A percentile compares a stretch with the other conserved stretches of the same genome.
phyloP scores from a whole-genome alignment of 106 monocot genomes.

The Dioscorea dumetorum region DNA sequence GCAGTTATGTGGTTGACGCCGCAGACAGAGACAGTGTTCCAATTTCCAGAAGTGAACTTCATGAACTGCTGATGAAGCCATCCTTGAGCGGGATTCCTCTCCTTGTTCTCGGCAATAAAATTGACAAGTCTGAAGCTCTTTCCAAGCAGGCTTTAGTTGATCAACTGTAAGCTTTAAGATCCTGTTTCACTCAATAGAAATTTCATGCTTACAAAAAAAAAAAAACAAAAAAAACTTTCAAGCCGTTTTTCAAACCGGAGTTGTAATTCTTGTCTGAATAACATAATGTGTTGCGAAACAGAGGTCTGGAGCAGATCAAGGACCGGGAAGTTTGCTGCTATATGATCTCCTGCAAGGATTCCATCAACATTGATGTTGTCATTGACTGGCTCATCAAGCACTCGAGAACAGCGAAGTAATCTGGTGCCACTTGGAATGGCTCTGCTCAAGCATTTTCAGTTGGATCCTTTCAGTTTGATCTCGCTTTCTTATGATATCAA shows the following conservation, averaged over 20 bases:
- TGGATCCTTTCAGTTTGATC: too few relatives aligned
- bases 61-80: conserved; percentile 70
- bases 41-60: conserved; percentile 74
- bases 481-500: too few relatives aligned
- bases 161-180: conserved; percentile 82
- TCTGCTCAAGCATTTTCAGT: too few relatives aligned
- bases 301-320: conserved; percentile 4
- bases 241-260: not conserved
- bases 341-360: conserved; percentile 7
- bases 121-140: conserved; percentile 94
- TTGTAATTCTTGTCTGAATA: not conserved
- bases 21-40: conserved; percentile 88
- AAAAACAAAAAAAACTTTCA: too few relatives aligned
- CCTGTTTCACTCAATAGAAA: not conserved
- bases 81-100: conserved; percentile 82
- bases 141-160: conserved; percentile 80
- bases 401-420: conserved; percentile 1
- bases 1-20: conserved; percentile 83
- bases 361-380: conserved; percentile 9
- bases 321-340: conserved; percentile 8
- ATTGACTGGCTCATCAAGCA: conserved; percentile 14
- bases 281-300: not conserved
- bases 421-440: not conserved
- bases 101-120: conserved; percentile 87
- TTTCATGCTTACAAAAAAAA: not conserved